Base-by-base conservation (phyloP, 768 basidiomycete genomes). In the Boletus bicolor region DNA sequence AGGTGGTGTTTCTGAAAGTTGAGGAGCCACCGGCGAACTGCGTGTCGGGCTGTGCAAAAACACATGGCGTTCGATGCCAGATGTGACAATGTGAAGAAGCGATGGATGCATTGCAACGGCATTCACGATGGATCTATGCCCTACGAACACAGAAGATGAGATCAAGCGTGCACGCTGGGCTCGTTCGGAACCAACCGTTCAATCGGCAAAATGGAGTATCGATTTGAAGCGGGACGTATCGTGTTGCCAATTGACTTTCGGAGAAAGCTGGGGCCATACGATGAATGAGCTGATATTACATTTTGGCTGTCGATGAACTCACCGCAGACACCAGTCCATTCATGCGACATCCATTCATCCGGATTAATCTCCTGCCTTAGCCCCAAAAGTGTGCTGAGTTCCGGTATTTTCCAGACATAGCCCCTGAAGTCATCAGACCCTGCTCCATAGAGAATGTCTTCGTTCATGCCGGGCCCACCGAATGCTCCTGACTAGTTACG, bases 391-490 rank as follows among this genome's bases (percentile, higher is more conserved):
- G 73, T 70, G 10, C 61, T 54, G 4, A 79, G 57, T 12, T 78
- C 64, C 4, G 91, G 91, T 36, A 93, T 74, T 60, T 80, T 82
- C 91, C 91, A 93, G 24, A 91, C 67, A 60, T 93, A 93, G 19
- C 78, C 82, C 37, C 84, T 77, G 65, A 92, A 93, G 68, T 93
- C 89, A 65, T 93, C 91, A 11, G 89, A 91, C 15, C 91, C 91
- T n/a, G 81, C 80, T 36, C 79, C 79, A 64, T 86, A 93, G 62
- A 86, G 82, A 32, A 76, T 68, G 52, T 88, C 87, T 24, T 62
- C 70, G 45, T 79, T 75, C 30, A 79, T 63, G 5, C 79, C 79
- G 2, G 79, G 77, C 3, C 83, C 81, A 37, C 91, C 88, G 59
- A 93, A 92, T 6, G 83, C 81, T 4, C 89, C 89, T 56, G 91